These are phyloP conservation scores for Neohortaea acidophila DNA, from an alignment of 495 filamentous ascomycete genomes.

Conservation along the genomic window DNA sequence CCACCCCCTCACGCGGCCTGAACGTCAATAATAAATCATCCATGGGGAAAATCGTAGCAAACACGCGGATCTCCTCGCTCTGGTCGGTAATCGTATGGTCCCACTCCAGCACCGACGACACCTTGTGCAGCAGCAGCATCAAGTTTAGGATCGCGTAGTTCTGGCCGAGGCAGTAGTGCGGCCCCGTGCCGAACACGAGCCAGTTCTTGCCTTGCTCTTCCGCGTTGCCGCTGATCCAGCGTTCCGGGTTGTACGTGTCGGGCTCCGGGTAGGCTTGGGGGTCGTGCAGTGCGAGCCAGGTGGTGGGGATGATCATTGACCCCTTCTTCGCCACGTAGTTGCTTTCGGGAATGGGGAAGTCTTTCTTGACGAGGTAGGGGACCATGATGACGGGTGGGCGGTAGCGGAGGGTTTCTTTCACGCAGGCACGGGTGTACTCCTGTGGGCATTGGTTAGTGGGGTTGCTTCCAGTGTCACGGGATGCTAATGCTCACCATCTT, in stretches of 20 bases:
- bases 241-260: conserved; percentile 77
- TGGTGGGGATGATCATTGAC: conserved; percentile 85
- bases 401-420: conserved; percentile 88
- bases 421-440: conserved; percentile 75
- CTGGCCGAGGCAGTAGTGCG: conserved; percentile 95
- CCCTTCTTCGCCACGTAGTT: conserved; percentile 83
- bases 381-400: conserved; percentile 97
- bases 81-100: conserved; percentile 62
- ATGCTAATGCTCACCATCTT: conserved; percentile 36
- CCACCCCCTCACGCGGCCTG: conserved; percentile 1
- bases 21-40: conserved; percentile 22
- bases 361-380: conserved; percentile 87
- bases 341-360: conserved; percentile 70
- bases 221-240: conserved; percentile 81
- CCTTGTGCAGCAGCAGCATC: conserved; percentile 79
- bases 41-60: conserved; percentile 94
- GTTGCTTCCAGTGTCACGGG: not conserved
- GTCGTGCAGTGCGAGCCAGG: conserved; percentile 82
- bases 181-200: conserved; percentile 89
- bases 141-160: conserved; percentile 83
- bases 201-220: conserved; percentile 93
- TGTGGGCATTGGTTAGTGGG: not conserved
- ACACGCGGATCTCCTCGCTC: conserved; percentile 94
- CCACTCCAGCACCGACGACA: conserved; percentile 84
- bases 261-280: conserved; percentile 83